Evolutionary conservation across 2,329 filamentous ascomycete genomes (phyloP), one percentile per base, ranked within the genome.

Genomic region (Gliomastix tumulicola): DNA sequence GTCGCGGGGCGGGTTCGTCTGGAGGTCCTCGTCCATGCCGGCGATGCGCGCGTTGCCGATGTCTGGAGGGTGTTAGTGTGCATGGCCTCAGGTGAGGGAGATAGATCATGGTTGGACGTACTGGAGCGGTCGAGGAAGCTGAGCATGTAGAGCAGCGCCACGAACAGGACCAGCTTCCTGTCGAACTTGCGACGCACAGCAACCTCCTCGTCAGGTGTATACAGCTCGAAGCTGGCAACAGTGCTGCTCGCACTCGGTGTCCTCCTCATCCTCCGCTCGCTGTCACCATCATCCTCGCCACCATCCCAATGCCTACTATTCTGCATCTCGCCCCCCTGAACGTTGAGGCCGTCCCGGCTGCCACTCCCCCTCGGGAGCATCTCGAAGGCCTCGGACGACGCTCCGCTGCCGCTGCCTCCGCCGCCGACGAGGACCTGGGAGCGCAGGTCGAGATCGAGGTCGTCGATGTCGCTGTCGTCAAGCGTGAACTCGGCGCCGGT

Each of bases 81-180:
- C n/a, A n/a, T n/a, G 32, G 25, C 20, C 7, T 22, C 6, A 10
- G 8, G 16, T 23, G 10, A 35, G 20, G 22, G 9, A n/a, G 22
- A 25, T 9, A n/a, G 9, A 25, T 25, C 22, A 9, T n/a, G n/a
- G n/a, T n/a, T n/a, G n/a, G n/a, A 64, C 71, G 43, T 66, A 88
- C 86, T 94, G 15, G 85, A 89, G 46, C 88, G 74, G 57, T 95
- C 88, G 45, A 95, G 62, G 54, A 94, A 95, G 44, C 81, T 84
- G 43, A 95, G 66, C 68, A 94, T 74, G 55, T 92, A 96, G 11
- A 95, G 69, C 40, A 90, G 56, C 10, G 86, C 84, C 44, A 95
- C 72, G 54, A 95, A 94, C 2, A 85, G 56, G 6, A 94, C 86
- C 36, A 96, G 70, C 44, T 73, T 76, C 38, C 76, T 69, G 56